Base-by-base conservation (phyloP, 306 rosid genomes). In the Canavalia gladiata region DNA sequence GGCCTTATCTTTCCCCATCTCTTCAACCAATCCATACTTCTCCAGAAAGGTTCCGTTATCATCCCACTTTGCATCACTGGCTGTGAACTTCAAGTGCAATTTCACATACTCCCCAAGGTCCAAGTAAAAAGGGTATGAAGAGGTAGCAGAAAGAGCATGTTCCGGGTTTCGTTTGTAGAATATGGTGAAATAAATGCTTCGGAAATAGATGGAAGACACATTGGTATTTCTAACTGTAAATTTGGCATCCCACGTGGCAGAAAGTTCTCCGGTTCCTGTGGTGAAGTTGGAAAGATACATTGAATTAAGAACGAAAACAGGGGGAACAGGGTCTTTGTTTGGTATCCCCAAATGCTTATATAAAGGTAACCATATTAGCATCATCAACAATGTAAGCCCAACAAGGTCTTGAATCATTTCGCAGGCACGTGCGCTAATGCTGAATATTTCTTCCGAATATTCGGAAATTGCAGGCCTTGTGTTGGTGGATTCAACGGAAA, bases 261-360 rank as follows among this genome's bases (percentile, higher is more conserved):
- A 4, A 0, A 86, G 47, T 0, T 33, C 55, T 6, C n/a, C 65
- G 0, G 12, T 28, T 0, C 18, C 34, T 2, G 77, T 13, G 59
- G 81, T 80, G 77, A 86, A 76, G 76, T 86, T 86, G 29, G 85
- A 83, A 29, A 86, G 30, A 4, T 80, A 86, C 85, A 86, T 76
- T 28, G 89, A 86, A 29, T 86, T 83, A 0, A 86, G 74, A 46
- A 33, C n/a, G 3, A 80, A 80, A 57, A 58, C 12, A 0, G 89
- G 83, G 30, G 89, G 83, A 35, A 72, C 35, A 18, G 85, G 89
- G 31, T 76, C 71, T 41, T 77, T 64, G 0, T 71, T 13, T 4
- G 83, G 89, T 0, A 75, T 4, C 2, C 80, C 66, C 30, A 66
- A 57, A 30, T 46, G 83, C 66, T 46, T 71, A 5, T 80, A 86